These are phyloP conservation scores for Phytophthora vignae DNA, from an alignment of 352 stramenopile species.

Conservation along the genomic window DNA sequence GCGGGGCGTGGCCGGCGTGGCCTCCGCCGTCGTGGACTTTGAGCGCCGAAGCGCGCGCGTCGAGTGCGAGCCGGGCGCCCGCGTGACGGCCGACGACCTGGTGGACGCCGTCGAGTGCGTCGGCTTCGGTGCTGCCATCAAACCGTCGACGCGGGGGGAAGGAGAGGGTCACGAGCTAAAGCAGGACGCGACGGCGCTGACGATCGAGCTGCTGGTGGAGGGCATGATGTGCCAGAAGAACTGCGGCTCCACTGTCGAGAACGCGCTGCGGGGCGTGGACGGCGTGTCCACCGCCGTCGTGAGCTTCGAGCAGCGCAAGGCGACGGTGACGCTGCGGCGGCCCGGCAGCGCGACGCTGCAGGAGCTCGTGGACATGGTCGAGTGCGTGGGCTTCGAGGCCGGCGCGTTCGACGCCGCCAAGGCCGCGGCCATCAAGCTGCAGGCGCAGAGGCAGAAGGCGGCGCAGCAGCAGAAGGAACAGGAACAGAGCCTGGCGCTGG, in stretches of 20 bases:
- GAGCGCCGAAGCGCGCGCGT: constrained; percentile 56
- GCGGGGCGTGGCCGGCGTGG: constrained; percentile 67
- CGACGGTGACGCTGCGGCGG: constrained; percentile 60
- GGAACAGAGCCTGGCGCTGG: constrained; percentile 16
- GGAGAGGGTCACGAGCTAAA: not conserved
- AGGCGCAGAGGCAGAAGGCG: too few relatives aligned
- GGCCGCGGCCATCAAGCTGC: too few relatives aligned
- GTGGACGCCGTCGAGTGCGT: constrained; percentile 81
- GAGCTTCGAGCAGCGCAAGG: constrained; percentile 78
- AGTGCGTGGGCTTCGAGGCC: constrained; percentile 69
- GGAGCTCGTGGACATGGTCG: constrained; percentile 79
- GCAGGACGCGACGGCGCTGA: constrained; percentile 20
- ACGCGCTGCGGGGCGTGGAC: constrained; percentile 80
- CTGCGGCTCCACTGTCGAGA: constrained; percentile 92
- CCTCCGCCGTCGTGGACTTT: constrained; percentile 71
- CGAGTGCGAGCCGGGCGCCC: constrained; percentile 36
- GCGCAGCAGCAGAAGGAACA: not conserved
- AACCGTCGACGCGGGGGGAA: constrained; percentile 7
- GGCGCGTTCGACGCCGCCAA: too few relatives aligned
- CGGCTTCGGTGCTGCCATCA: constrained; percentile 79
- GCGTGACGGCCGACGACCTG: constrained; percentile 43
- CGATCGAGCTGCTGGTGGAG: constrained; percentile 83
- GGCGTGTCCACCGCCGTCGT: too few relatives aligned
- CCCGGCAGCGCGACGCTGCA: constrained; percentile 60
- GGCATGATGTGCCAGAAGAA: constrained; percentile 97